Base-by-base conservation (phyloP, 352 stramenopile genomes). In the Lagenidium giganteum region DNA sequence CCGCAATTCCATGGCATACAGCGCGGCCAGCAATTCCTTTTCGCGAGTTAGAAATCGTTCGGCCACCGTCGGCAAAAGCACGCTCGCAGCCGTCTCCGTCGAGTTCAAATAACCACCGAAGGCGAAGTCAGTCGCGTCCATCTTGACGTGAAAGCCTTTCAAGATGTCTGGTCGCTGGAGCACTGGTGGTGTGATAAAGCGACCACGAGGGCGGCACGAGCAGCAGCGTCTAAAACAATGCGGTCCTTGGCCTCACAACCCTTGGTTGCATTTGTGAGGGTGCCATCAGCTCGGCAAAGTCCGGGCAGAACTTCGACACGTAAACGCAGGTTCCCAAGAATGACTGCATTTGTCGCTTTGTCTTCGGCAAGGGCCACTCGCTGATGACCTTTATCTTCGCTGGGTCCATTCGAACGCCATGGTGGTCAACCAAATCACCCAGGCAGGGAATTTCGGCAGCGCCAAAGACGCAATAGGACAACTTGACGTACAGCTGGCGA, bases 401-500 rank as follows among this genome's bases (percentile, higher is more conserved):
- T 2, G 43, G 45, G 24, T 57, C 51, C 18, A 53, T 47, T 14
- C 42, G 37, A 16, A 56, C 17, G 2, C 45, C 51, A 16, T 54
- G 6, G 7, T 33, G 20, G 2, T 45, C 44, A 29, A 66, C 18
- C 18, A 47, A 69, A 21, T 69, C 51, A 2, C 49, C 61, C 0
- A 71, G 43, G 20, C 51, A 48, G n/a, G 61, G 55, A 27, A 70
- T 66, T 21, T 64, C 57, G 2, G 9, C 12, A 5, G 25, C 27
- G 18, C 39, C 43, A 32, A 67, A 61, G 22, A 29, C 26, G 33
- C 55, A 70, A 33, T 67, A 67, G 2, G 28, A 35, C 6, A 63
- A 17, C 23, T 67, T 66, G 14, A 55, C 18, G 31, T 49, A 70
- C 3, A 70, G 30, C n/a, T 62, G 28, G 4, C 39, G 16, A 0